Evolutionary conservation across 2,329 filamentous ascomycete genomes (phyloP).

Genomic region (Monosporascus sp.): DNA sequence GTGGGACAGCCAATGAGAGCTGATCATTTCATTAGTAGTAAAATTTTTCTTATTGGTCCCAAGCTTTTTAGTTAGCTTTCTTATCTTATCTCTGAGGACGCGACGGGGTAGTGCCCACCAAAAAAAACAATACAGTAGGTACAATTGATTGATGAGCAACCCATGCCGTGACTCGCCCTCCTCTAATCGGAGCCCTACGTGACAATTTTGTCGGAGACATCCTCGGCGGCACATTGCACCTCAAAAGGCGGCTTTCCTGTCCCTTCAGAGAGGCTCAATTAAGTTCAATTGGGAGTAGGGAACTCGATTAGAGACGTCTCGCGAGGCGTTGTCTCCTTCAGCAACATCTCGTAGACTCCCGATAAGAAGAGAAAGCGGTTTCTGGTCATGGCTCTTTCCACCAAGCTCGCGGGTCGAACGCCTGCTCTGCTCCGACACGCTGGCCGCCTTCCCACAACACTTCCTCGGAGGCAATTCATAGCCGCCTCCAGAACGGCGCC

Average conservation of each 20-base stretch:
- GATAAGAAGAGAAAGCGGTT: neutral
- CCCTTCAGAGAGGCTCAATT: conserved; percentile 18
- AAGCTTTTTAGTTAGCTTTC: no score
- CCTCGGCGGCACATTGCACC: neutral
- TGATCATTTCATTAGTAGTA: no score
- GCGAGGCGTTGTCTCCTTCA: conserved; percentile 15
- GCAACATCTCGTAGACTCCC: conserved; percentile 11
- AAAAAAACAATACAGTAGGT: no score
- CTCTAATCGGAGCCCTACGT: no score
- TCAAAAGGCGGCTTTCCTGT: conserved; percentile 5
- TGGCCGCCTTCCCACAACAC: conserved; percentile 41
- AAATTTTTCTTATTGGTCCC: no score
- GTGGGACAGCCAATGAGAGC: no score
- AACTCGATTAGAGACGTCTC: conserved; percentile 20
- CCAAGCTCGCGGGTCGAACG: conserved; percentile 48
- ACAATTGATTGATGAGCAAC: no score
- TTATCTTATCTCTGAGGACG: no score
- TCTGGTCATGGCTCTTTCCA: conserved; percentile 24
- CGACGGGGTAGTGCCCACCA: no score
- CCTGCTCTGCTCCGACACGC: conserved; percentile 52
- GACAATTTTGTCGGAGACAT: no score
- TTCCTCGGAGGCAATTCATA: conserved; percentile 39
- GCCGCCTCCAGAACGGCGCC: conserved; percentile 30
- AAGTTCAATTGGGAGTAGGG: conserved; percentile 24
- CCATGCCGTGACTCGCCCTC: no score